Base-by-base conservation (phyloP, 2,329 filamentous ascomycete genomes). In the Colletotrichum magnum region DNA sequence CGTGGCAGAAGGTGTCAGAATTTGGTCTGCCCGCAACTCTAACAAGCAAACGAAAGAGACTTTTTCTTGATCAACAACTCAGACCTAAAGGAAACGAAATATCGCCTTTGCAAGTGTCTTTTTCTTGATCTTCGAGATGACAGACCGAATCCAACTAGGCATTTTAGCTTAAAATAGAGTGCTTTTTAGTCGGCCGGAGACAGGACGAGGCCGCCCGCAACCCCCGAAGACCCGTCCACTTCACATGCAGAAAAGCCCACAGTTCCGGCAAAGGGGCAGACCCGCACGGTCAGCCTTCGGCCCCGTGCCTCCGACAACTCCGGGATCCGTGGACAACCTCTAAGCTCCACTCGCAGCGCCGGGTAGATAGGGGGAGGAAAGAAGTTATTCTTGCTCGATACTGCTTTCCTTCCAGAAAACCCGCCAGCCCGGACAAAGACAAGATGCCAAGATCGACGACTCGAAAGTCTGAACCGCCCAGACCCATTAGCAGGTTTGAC, bases 401-500 rank as follows among this genome's bases (percentile, higher is more conserved):
- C 41, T 6, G 16, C 13, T 12, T 3, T 24, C 5, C 39, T 51
- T 47, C 18, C 39, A 45, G 26, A 62, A 54, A 50, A 36, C 12
- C 48, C 48, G 39, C n/a, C 36, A 54, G 18, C n/a, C 21, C n/a
- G n/a, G 12, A 62, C 24, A 53, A 24, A 50, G 5, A 64, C 7
- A 41, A 10, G 53, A 36, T 43, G 58, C 52, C 58, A 68, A 64
- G 65, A 18, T 3, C 32, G 26, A 47, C 32, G 18, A 32, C 36
- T 52, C 36, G 18, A 15, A 48, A 64, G 36, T 58, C 2, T 58
- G 41, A 58, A 18, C 39, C 54, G 65, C 59, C 65, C 59, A 68
- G 65, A 41, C 65, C 41, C 52, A 58, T 64, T 58, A 64, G 65
- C 59, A 28, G 28, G 65, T 68, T 68, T 64, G 64, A 64, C 45